phyloP scores from a whole-genome alignment of 164 flowering plant species.

The Stephania cephalantha region DNA sequence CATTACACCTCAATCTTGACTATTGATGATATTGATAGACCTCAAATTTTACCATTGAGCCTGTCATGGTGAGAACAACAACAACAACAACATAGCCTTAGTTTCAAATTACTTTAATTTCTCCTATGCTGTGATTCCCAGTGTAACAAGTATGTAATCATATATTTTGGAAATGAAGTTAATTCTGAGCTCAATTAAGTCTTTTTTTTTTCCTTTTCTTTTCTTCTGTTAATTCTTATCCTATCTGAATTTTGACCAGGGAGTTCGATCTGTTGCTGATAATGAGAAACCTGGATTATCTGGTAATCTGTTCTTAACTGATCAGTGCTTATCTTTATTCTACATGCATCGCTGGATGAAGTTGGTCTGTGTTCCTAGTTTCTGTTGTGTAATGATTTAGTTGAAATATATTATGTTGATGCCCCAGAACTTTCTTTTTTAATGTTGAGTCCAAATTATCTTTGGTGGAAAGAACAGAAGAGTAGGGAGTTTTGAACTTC shows the following conservation, averaged over 20 bases:
- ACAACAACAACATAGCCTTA: too few relatives aligned
- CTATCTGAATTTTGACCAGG: conserved; percentile 31
- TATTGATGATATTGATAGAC: too few relatives aligned
- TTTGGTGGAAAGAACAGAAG: neutral
- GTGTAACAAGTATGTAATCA: neutral
- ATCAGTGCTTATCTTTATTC: neutral
- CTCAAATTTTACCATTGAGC: neutral
- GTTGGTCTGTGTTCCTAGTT: neutral
- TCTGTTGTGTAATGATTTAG: neutral
- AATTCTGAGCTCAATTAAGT: neutral
- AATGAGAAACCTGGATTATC: conserved; percentile 50
- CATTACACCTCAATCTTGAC: too few relatives aligned
- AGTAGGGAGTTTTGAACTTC: neutral
- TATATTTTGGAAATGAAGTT: neutral
- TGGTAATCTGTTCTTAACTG: conserved; percentile 36
- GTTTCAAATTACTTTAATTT: neutral
- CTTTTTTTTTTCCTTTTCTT: neutral
- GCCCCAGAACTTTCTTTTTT: too few relatives aligned
- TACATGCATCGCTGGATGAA: neutral
- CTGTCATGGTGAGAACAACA: neutral
- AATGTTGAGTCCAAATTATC: neutral
- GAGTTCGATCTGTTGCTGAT: conserved; percentile 55
- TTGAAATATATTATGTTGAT: neutral
- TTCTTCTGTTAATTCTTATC: neutral
- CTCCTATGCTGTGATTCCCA: neutral